These are phyloP conservation scores for Paramecium pentaurelia DNA, from an alignment of 73 alveolate genomes.

Conservation along the genomic window DNA sequence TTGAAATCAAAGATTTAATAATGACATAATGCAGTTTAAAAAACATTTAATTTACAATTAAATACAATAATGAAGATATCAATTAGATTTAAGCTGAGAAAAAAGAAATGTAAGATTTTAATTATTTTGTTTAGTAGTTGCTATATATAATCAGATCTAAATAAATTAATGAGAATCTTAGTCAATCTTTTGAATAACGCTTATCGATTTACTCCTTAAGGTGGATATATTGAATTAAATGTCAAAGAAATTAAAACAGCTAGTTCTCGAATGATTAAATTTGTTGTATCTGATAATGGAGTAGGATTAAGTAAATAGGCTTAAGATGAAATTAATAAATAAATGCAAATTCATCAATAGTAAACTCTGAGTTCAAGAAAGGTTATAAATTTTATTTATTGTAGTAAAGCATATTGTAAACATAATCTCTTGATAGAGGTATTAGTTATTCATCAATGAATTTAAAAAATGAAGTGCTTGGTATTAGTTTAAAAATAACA, in stretches of 20 bases:
- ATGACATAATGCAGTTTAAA: not conserved
- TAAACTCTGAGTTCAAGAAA: not conserved
- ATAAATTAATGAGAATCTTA: constrained; percentile 1
- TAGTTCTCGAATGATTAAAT: not conserved
- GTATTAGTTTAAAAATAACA: constrained; percentile 20
- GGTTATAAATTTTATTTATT: not conserved
- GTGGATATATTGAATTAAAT: not conserved
- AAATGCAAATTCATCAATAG: not conserved
- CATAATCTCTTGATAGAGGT: not conserved
- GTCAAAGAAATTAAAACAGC: not conserved
- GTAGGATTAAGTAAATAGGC: not conserved
- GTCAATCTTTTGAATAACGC: constrained; percentile 28
- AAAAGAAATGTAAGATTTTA: not conserved
- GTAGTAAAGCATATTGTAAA: not conserved
- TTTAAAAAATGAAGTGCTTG: not conserved
- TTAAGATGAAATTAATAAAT: not conserved
- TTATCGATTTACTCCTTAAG: constrained; percentile 17
- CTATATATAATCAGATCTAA: not conserved
- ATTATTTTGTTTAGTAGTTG: not conserved
- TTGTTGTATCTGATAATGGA: not conserved
- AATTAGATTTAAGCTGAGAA: not conserved
- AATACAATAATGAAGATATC: not conserved
- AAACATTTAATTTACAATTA: not conserved
- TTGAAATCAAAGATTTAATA: not conserved
- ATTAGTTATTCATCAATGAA: not conserved